Conservation (phyloP, 129 eudicot genomes). For the Smallanthus sonchifolius region DNA sequence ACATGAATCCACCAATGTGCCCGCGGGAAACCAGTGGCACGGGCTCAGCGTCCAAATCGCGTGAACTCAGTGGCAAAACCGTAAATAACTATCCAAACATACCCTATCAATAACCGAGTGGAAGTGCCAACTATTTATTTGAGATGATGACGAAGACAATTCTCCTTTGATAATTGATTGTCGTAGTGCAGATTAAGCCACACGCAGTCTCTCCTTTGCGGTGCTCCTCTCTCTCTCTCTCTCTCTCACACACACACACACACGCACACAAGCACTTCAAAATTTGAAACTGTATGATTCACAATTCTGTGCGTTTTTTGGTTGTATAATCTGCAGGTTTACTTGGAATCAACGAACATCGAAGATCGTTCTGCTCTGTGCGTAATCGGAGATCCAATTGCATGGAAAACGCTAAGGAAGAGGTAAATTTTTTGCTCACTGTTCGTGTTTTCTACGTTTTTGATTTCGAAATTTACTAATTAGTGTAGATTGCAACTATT, state of each 20-base stretch:
- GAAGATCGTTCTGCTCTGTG: conserved; percentile 16
- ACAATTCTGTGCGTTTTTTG: neutral
- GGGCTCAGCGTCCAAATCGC: conserved; percentile 8
- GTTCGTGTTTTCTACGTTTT: neutral
- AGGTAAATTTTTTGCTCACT: conserved; percentile 18
- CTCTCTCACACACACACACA: conserved; percentile 2
- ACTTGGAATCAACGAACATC: conserved; percentile 15
- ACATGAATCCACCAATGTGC: neutral
- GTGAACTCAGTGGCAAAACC: conserved; percentile 21
- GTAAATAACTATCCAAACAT: neutral
- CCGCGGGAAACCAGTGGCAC: conserved; percentile 5
- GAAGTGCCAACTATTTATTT: neutral
- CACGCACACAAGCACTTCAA: neutral
- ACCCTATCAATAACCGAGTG: neutral
- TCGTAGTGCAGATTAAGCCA: conserved; percentile 5
- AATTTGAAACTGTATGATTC: neutral
- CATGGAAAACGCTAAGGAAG: conserved; percentile 31
- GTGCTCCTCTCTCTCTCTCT: conserved; percentile 21
- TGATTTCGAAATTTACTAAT: neutral
- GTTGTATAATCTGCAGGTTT: neutral
- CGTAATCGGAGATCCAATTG: conserved; percentile 13
- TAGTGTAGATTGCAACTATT: neutral
- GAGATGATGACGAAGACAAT: conserved; percentile 4
- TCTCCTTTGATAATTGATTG: neutral
- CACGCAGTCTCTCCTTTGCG: conserved; percentile 13